Percentiles rank a stretch among this genome's conserved stretches.
phyloP scores from a whole-genome alignment of 345 rosid genomes.

The Boechera stricta region DNA sequence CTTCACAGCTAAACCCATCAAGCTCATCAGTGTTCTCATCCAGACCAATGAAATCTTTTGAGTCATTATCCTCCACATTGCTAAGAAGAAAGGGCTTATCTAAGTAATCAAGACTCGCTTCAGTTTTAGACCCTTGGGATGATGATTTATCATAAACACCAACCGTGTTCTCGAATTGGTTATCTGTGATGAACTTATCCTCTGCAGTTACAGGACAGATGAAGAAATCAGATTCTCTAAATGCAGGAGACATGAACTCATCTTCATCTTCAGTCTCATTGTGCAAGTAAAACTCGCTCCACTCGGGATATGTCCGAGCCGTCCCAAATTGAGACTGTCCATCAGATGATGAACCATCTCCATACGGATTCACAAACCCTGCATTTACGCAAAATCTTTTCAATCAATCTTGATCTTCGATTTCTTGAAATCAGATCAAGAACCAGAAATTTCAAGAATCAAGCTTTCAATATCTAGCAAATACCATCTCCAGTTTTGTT shows the following conservation, averaged over 20 bases:
- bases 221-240: constrained; percentile 61
- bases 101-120: constrained; percentile 51
- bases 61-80: constrained; percentile 37
- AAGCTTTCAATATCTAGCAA: constrained; percentile 10
- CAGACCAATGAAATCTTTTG: constrained; percentile 42
- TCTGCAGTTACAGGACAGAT: constrained; percentile 56
- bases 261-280: constrained; percentile 47
- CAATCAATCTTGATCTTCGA: background rate
- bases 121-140: constrained; percentile 53
- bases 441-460: background rate
- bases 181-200: constrained; percentile 74
- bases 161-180: constrained; percentile 48
- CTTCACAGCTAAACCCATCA: constrained; percentile 36
- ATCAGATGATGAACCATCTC: constrained; percentile 72
- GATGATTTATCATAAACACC: constrained; percentile 48
- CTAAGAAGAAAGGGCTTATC: constrained; percentile 61
- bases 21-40: constrained; percentile 34
- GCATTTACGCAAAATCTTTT: constrained; percentile 33
- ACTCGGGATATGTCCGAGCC: constrained; percentile 79
- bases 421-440: constrained; percentile 20
- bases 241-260: constrained; percentile 71
- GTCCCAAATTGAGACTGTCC: constrained; percentile 84
- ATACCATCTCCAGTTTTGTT: background rate
- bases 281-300: constrained; percentile 62
- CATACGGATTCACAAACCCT: constrained; percentile 93